A percentile compares a stretch with the other conserved stretches of the same genome.
Conservation (phyloP, 192 early-diverging fungal species). For the Lunasporangiospora selenospora region DNA sequence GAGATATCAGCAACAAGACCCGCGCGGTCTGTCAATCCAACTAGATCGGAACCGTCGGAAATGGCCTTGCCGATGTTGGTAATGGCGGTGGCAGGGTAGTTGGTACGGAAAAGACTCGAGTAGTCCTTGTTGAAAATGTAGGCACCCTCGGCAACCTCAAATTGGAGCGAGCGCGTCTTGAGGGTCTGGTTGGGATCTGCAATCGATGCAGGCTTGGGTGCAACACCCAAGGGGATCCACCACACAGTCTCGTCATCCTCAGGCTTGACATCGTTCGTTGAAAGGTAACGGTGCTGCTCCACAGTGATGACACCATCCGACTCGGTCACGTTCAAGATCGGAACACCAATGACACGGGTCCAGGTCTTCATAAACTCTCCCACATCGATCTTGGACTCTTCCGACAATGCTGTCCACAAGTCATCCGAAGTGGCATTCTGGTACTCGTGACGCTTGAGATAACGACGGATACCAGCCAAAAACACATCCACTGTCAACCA, state of each 20-base stretch:
- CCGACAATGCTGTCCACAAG: slow-evolving; percentile 85
- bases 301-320: slow-evolving; percentile 64
- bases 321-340: slow-evolving; percentile 78
- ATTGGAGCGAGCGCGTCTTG: slow-evolving; percentile 51
- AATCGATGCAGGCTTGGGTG: slow-evolving; percentile 33
- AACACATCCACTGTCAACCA: slow-evolving; percentile 78
- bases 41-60: slow-evolving; percentile 50
- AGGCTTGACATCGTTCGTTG: slow-evolving; percentile 77
- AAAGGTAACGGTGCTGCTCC: slow-evolving; percentile 85
- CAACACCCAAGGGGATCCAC: slow-evolving; percentile 87
- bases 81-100: slow-evolving; percentile 67
- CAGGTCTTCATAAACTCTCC: slow-evolving; percentile 86
- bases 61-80: slow-evolving; percentile 62
- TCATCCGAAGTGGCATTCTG: slow-evolving; percentile 87
- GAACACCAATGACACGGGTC: slow-evolving; percentile 85
- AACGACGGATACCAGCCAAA: slow-evolving; percentile 69
- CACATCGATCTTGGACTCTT: slow-evolving; percentile 83
- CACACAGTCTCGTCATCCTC: slow-evolving; percentile 86
- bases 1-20: slow-evolving; percentile 87
- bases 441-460: slow-evolving; percentile 86
- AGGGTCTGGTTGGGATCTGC: slow-evolving; percentile 52
- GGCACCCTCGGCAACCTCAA: slow-evolving; percentile 59
- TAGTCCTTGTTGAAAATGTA: slow-evolving; percentile 87
- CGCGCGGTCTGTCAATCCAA: slow-evolving; percentile 76
- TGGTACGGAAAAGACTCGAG: slow-evolving; percentile 88